Evolutionary conservation across 176 grass and related monocot species (phyloP).

Genomic region (Eleusine coracana): DNA sequence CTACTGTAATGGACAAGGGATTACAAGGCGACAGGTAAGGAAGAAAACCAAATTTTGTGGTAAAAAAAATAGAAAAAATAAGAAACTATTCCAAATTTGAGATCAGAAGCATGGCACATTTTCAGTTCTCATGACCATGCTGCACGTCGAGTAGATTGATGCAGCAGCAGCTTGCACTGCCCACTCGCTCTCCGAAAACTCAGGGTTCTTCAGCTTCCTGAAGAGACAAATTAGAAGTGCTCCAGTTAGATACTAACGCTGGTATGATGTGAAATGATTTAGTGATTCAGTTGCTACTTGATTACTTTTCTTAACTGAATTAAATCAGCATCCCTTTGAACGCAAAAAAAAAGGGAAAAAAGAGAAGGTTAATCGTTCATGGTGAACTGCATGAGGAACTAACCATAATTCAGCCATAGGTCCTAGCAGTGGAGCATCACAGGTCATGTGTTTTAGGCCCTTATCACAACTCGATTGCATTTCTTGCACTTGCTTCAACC

Average conservation of each 20-base stretch:
- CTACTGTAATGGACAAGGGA: conserved; percentile 38
- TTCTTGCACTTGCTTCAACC: conserved; percentile 93
- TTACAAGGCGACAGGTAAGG: conserved; percentile 28
- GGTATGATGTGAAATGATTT: neutral
- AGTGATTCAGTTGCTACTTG: neutral
- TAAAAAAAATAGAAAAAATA: conserved; percentile 39
- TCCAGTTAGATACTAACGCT: conserved; percentile 14
- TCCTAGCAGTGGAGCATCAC: conserved; percentile 50
- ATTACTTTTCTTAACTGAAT: neutral
- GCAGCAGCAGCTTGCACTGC: conserved; percentile 89
- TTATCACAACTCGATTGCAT: conserved; percentile 84
- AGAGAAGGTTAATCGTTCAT: neutral
- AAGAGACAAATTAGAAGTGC: neutral
- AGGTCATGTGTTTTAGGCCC: conserved; percentile 64
- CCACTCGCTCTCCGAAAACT: conserved; percentile 68
- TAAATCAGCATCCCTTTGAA: neutral
- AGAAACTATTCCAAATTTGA: conserved; percentile 22
- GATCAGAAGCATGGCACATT: conserved; percentile 70
- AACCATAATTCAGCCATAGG: conserved; percentile 57
- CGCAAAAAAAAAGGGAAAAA: neutral
- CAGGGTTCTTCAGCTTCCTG: conserved; percentile 76
- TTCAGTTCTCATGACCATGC: conserved; percentile 69
- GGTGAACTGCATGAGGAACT: conserved; percentile 24
- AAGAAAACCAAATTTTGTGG: conserved; percentile 27
- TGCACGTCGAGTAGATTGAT: conserved; percentile 96